Evolutionary conservation across 495 filamentous ascomycete genomes (phyloP).

Genomic region (Niebla homalea): DNA sequence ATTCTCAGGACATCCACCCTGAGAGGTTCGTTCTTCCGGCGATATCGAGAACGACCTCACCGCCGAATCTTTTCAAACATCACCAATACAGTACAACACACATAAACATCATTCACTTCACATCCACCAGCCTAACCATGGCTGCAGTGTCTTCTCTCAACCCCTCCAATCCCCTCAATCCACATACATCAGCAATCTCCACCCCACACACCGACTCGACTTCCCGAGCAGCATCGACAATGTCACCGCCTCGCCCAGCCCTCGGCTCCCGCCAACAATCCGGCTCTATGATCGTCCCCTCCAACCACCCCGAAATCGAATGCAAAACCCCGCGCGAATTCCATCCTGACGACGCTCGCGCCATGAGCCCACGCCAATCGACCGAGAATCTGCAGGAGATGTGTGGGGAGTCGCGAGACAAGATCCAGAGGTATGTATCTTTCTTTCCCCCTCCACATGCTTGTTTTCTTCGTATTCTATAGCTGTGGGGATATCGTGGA

Average conservation of each 20-base stretch:
- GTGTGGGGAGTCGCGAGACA: slow-evolving; percentile 61
- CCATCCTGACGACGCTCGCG: slow-evolving; percentile 74
- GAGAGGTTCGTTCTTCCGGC: too few relatives aligned
- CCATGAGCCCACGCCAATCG: slow-evolving; percentile 88
- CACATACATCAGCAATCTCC: background rate
- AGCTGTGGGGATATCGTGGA: background rate
- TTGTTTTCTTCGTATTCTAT: background rate
- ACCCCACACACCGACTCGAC: background rate
- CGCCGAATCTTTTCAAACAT: too few relatives aligned
- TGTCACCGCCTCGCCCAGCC: slow-evolving; percentile 28
- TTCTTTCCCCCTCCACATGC: background rate
- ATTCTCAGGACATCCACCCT: too few relatives aligned
- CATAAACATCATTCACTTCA: too few relatives aligned
- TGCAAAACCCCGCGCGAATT: slow-evolving; percentile 52
- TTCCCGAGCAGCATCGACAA: background rate
- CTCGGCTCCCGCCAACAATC: slow-evolving; percentile 57
- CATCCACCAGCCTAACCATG: too few relatives aligned
- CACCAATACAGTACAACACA: too few relatives aligned
- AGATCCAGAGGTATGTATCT: slow-evolving; percentile 42
- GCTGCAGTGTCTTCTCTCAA: too few relatives aligned
- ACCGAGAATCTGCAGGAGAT: slow-evolving; percentile 78
- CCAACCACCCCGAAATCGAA: slow-evolving; percentile 56
- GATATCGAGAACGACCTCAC: too few relatives aligned
- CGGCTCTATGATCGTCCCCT: slow-evolving; percentile 68
- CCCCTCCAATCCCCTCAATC: too few relatives aligned